Base-by-base conservation (phyloP, 805 yeast genomes). In the Schwanniomyces yamadae region DNA sequence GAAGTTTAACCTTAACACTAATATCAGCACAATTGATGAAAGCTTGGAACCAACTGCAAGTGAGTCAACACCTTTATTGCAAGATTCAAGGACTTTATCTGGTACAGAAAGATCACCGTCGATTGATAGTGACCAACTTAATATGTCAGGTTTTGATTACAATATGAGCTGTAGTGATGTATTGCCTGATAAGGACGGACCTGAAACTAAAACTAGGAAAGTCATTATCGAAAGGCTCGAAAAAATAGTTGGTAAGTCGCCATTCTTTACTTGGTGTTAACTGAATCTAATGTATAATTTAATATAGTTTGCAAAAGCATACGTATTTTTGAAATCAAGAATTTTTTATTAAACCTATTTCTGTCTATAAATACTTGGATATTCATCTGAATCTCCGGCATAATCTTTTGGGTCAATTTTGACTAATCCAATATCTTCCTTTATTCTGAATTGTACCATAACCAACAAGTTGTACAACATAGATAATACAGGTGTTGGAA, bases 221-320 rank as follows among this genome's bases (percentile, higher is more conserved):
- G 85, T 79, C 3, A 69, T 81, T 3, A 73, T 80, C 4, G 88
- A 82, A 53, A 57, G 84, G 33, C 49, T 82, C 18, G 79, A 77
- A 46, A 69, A 74, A 11, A 81, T 74, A 3, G 63, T 66, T 6
- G 61, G 73, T 4, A 73, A 66, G 41, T 78, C 82, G 0, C 86
- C 88, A 0, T 77, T 82, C 1, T 80, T 81, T 42, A 78, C 86
- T 1, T 81, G 86, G 78, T 81, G 86, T 48, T 79, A 41, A 45
- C 9, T n/a, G n/a, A n/a, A n/a, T n/a, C n/a, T n/a, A n/a, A n/a
- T n/a, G n/a, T n/a, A 12, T 15, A 20, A 16, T n/a, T n/a, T n/a
- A n/a, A n/a, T n/a, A n/a, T n/a, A n/a, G n/a, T n/a, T 22, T 23
- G 13, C 20, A 16, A 22, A 22, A 22, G 23, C n/a, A 9, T 22